Evolutionary conservation across 345 rosid species (phyloP), one percentile per base, ranked within the genome.

Genomic region (Arabidopsis suecica): DNA sequence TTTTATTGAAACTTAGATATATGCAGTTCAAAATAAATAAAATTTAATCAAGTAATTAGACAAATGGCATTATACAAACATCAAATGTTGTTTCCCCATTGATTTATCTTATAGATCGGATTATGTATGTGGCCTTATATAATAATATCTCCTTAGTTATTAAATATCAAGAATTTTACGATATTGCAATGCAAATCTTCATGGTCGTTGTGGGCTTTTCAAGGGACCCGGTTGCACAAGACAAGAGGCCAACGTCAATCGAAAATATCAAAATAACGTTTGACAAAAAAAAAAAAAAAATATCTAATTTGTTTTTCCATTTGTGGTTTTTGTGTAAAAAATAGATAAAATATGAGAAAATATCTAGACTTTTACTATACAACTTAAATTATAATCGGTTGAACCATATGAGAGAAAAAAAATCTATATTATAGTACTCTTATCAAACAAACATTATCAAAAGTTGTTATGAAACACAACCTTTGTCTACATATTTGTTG

Each of bases 141-240:
- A 28, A 47, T 48, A 44, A 49, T 49, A 49, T 49, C 54, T 49
- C 28, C 9, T 50, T 5, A 50, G 3, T 20, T 50, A 50, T 3
- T 0, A 37, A 30, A 64, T 49, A 34, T 12, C 70, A n/a, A 10
- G 25, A 51, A 16, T 40, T 20, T 5, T 12, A 41, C 2, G 63
- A 54, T 36, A 41, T 20, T 54, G 47, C 38, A 23, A 73, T 54
- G 47, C 38, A 23, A 73, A 64, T 4, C 45, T 3, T 62, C n/a
- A 22, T 7, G 9, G 51, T 50, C 69, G n/a, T 28, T 28, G 51
- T 64, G 77, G 66, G 14, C 63, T 64, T 64, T 22, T 45, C 72
- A 47, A 65, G 71, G 71, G 78, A 44, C 78, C 78, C 48, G 30
- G 57, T 32, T 30, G 11, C 50, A 55, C 28, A 56, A 64, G 51